Evolutionary conservation across 1,139 yeast genomes (phyloP), one percentile per base, ranked within the genome.

Genomic region (Meyerozyma sp.): DNA sequence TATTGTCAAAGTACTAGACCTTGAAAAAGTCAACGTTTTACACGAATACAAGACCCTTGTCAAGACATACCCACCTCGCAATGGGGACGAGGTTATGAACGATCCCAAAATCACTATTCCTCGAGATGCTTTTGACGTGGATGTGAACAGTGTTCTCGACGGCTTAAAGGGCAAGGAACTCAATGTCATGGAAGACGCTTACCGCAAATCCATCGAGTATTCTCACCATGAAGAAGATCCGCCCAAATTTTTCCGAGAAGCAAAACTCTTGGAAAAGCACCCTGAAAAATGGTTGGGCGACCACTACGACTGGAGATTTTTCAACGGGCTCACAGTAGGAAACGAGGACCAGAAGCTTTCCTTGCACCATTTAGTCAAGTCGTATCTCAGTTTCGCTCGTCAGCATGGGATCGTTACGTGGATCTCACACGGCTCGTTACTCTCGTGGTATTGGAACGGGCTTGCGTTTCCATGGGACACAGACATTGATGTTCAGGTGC

Each of bases 291-390:
- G 61, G 57, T 43, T 54, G 39, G 82, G 82, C 1, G 73, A 66
- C 39, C 76, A 71, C 51, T 67, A 69, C 51, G 76, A 71, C 52
- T 70, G 75, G 75, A 52, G 75, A 39, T 70, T 70, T 45, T 69
- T 68, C 53, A 53, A 50, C 29, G 55, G 57, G 8, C 32, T 48
- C 42, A 57, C 58, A 13, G 55, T 59, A 5, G 68, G 65, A 2
- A 52, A 53, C n/a, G 56, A 57, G 21, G 61, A 58, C 40, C 70
- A 65, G 46, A 46, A 53, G 23, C 49, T 58, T 8, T 49, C 62
- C 3, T 56, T 66, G 34, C 67, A 63, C 48, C 55, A 68, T 29
- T 45, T 67, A 29, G 48, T 65, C 36, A 61, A 62, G 41, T 61
- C 58, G 42, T 69, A 65, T 52, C 53, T 69, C 11, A 59, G 59